phyloP scores from a whole-genome alignment of 2,329 filamentous ascomycete genomes.

The Teratosphaeria pseudoeucalypti region DNA sequence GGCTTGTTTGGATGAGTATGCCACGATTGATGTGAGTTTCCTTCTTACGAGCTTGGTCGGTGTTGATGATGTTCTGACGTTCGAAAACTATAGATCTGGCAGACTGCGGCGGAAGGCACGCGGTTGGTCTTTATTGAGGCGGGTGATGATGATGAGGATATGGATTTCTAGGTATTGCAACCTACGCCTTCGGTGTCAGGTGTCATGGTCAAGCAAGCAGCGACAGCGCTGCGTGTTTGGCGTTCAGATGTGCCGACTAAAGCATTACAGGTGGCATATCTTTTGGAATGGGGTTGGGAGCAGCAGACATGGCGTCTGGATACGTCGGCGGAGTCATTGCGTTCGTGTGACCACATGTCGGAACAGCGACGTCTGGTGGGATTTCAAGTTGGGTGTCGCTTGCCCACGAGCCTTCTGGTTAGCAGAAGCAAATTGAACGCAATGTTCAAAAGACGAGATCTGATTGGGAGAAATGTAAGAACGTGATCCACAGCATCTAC shows the following conservation, averaged over 20 bases:
- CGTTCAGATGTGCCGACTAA: too few relatives aligned
- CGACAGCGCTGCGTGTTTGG: not conserved
- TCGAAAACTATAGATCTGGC: constrained; percentile 37
- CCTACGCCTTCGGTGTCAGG: not conserved
- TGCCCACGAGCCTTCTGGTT: too few relatives aligned
- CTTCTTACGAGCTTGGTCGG: not conserved
- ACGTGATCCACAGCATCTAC: not conserved
- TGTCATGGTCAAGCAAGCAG: not conserved
- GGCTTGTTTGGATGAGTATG: constrained; percentile 79
- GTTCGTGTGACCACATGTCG: not conserved
- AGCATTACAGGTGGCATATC: too few relatives aligned
- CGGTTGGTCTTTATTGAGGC: constrained; percentile 45
- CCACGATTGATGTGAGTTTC: constrained; percentile 70
- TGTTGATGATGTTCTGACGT: constrained; percentile 21
- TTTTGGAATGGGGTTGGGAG: too few relatives aligned
- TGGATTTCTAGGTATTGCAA: constrained; percentile 11
- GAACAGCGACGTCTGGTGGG: not conserved
- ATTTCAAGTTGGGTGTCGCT: not conserved
- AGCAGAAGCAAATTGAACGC: not conserved
- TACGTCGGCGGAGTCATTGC: too few relatives aligned
- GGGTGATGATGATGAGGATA: constrained; percentile 33
- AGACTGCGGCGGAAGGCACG: constrained; percentile 45
- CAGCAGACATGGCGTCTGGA: too few relatives aligned
- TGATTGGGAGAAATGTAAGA: not conserved
- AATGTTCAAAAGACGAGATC: not conserved